Percentiles rank a stretch among this genome's conserved stretches.
These are phyloP conservation scores for Tylopilus felleus DNA, from an alignment of 768 basidiomycete genomes.

Conservation along the genomic window DNA sequence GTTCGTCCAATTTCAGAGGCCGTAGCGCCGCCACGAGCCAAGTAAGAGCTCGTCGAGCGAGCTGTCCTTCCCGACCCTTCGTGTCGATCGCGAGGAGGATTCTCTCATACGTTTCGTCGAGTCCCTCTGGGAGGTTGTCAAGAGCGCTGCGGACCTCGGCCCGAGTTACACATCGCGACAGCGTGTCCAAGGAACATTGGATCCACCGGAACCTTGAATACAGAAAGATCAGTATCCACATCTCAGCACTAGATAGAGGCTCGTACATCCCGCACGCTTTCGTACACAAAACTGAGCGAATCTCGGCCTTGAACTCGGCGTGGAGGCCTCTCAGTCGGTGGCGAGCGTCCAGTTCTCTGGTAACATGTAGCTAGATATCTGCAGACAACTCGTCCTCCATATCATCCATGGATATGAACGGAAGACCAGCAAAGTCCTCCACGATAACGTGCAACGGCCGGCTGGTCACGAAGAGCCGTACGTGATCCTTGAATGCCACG, in stretches of 20 bases:
- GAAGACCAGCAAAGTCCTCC: neutral
- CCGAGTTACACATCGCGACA: neutral
- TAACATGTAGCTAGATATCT: neutral
- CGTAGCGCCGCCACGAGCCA: constrained; percentile 5
- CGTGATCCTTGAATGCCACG: neutral
- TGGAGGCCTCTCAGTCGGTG: neutral
- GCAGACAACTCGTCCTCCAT: neutral
- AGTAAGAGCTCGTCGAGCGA: neutral
- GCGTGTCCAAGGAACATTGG: too few relatives aligned
- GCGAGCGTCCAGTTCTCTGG: neutral
- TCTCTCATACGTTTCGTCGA: constrained; percentile 3
- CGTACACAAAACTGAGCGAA: too few relatives aligned
- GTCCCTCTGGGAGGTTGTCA: neutral
- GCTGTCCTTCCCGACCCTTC: neutral
- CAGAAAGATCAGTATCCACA: too few relatives aligned
- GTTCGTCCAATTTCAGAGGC: neutral
- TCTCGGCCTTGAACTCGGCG: too few relatives aligned
- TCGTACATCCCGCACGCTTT: too few relatives aligned
- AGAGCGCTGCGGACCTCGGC: neutral
- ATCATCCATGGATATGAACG: neutral
- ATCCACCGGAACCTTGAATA: too few relatives aligned
- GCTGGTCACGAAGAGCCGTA: neutral
- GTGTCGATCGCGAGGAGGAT: neutral
- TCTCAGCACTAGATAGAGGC: too few relatives aligned
- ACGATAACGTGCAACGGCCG: neutral